Conservation (phyloP, 768 basidiomycete species). For the Collybia sordida region DNA sequence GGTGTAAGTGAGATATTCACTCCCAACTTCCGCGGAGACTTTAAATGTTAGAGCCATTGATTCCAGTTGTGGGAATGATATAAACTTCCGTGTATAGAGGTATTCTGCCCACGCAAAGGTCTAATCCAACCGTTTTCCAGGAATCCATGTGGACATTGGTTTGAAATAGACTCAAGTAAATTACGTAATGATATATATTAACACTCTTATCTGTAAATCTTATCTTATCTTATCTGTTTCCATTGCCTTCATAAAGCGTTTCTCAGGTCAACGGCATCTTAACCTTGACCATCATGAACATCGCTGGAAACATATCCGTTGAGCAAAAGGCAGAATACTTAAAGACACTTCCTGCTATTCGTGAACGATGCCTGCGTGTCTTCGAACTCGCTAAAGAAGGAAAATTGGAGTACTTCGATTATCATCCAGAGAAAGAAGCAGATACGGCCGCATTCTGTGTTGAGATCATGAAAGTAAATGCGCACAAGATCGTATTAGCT, state of each 20-base stretch:
- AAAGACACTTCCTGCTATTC: conserved; percentile 84
- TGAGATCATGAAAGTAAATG: conserved; percentile 71
- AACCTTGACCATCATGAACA: conserved; percentile 23
- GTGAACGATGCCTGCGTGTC: conserved; percentile 80
- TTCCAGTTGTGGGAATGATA: too few species aligned
- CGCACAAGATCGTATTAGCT: neutral
- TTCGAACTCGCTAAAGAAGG: conserved; percentile 74
- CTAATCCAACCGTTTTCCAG: too few species aligned
- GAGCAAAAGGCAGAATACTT: conserved; percentile 63
- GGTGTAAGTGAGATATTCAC: too few species aligned
- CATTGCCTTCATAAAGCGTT: neutral
- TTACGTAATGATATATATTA: too few species aligned
- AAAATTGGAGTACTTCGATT: conserved; percentile 83
- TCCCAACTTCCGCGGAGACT: too few species aligned
- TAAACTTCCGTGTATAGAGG: too few species aligned
- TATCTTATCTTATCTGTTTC: too few species aligned
- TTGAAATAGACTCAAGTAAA: too few species aligned
- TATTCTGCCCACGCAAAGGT: too few species aligned
- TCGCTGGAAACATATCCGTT: conserved; percentile 24
- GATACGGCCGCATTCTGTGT: conserved; percentile 74
- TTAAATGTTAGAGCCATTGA: too few species aligned
- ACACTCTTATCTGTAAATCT: too few species aligned
- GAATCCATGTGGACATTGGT: too few species aligned
- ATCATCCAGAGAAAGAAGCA: conserved; percentile 73
- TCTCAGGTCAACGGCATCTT: neutral